Conservation (phyloP, 2,329 filamentous ascomycete genomes). For the Fusarium floridanum region DNA sequence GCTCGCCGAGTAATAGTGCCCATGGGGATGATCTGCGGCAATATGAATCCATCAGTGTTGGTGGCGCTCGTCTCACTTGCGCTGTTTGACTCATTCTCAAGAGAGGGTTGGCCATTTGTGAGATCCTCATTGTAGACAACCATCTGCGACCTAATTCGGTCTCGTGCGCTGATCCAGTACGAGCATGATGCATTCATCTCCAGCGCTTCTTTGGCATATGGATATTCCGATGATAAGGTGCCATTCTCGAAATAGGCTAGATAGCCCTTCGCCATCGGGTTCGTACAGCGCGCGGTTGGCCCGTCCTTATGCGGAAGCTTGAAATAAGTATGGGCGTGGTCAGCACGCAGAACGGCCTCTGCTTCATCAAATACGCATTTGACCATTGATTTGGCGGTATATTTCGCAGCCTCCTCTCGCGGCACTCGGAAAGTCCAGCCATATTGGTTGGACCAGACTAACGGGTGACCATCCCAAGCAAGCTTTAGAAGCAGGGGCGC, state of each 20-base stretch:
- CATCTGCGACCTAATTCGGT: slow-evolving; percentile 94
- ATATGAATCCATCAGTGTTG: slow-evolving; percentile 76
- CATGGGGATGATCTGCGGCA: slow-evolving; percentile 98
- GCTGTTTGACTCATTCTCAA: neutral
- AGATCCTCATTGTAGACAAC: slow-evolving; percentile 85
- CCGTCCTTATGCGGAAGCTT: slow-evolving; percentile 98
- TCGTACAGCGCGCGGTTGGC: slow-evolving; percentile 84
- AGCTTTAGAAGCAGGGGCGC: slow-evolving; percentile 87
- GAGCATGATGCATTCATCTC: slow-evolving; percentile 99
- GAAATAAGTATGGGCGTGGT: slow-evolving; percentile 78
- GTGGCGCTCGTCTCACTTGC: slow-evolving; percentile 17
- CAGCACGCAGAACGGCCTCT: slow-evolving; percentile 73
- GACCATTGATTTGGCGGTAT: slow-evolving; percentile 78
- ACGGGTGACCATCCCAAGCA: slow-evolving; percentile 88
- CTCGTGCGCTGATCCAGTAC: slow-evolving; percentile 97
- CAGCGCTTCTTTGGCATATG: slow-evolving; percentile 92
- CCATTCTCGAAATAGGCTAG: slow-evolving; percentile 92
- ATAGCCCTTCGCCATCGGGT: slow-evolving; percentile 92
- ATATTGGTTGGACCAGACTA: slow-evolving; percentile 93
- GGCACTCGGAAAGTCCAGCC: slow-evolving; percentile 93
- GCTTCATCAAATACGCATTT: slow-evolving; percentile 85
- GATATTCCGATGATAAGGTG: slow-evolving; percentile 85
- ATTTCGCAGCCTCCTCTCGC: slow-evolving; percentile 70
- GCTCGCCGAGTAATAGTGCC: slow-evolving; percentile 94
- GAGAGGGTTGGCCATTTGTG: neutral